Evolutionary conservation across 2,329 filamentous ascomycete genomes (phyloP), one percentile per base, ranked within the genome.

Genomic region (Phialophora chinensis): DNA sequence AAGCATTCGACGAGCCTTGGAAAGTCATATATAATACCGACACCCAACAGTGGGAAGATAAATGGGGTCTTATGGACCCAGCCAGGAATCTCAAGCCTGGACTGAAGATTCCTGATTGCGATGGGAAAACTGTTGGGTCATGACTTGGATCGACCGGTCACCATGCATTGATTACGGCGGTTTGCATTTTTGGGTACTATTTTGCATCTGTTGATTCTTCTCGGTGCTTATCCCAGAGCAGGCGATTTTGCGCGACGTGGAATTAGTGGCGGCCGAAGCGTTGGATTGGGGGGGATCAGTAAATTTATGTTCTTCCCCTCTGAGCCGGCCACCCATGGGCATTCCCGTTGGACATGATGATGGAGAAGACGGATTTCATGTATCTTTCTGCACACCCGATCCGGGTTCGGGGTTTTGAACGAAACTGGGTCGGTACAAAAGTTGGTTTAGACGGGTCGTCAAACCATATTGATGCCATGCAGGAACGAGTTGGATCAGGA

Each of bases 1-100:
- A 93, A 76, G 92, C 93, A 10, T 98, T 97, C 76, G 94, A 98
- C 76, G 94, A 98, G 83, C 93, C 93, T 2, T 98, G 94, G 94
- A 97, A 98, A 81, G 82, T 90, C 63, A 75, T 78, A 20, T 97
- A 88, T 80, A 90, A 97, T 77, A 82, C 82, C 4, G 79, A 79
- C 65, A 81, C 84, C 49, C 83, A 94, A 80, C 84, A 91, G 60
- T 97, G 93, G 93, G 94, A 98, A 81, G 92, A 96, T 76, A 91
- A 97, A 77, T 97, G 94, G 94, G 94, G 95, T 10, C 80, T 98
- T 14, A 89, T 98, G 87, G 92, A 96, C 73, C 86, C 92, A 3
- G 85, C 92, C 74, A 87, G 94, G 65, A 92, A 93, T 42, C 81
- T 98, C 72, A 98, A 98, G 80, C 74, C 85, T 0, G 93, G 93